These are phyloP conservation scores for Coccomyxa sp. DNA, from an alignment of 139 green algal species.

Conservation along the genomic window DNA sequence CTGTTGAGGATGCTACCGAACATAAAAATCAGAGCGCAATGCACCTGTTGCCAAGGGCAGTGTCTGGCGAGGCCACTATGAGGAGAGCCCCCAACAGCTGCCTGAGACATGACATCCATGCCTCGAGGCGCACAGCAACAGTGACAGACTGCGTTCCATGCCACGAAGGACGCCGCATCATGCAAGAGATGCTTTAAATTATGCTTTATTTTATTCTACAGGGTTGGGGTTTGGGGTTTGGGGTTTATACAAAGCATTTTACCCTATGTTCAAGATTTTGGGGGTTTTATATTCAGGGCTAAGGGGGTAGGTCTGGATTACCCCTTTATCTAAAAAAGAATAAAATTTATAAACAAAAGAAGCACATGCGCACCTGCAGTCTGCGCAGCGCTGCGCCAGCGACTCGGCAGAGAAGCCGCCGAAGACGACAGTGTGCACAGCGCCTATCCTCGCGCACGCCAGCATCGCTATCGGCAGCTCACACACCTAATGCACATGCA, in stretches of 20 bases:
- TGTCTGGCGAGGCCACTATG: background rate
- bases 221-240: too few relatives aligned
- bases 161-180: too few relatives aligned
- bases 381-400: conserved; percentile 61
- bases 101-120: background rate
- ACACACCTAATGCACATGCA: conserved; percentile 24
- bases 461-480: conserved; percentile 87
- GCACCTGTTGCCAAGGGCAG: background rate
- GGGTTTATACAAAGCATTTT: too few relatives aligned
- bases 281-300: too few relatives aligned
- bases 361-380: conserved; percentile 36
- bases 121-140: background rate
- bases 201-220: too few relatives aligned
- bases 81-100: too few relatives aligned
- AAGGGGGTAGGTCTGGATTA: too few relatives aligned
- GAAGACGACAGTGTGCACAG: conserved; percentile 94
- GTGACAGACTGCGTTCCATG: background rate
- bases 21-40: background rate
- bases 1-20: background rate
- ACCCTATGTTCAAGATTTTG: too few relatives aligned
- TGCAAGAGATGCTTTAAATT: too few relatives aligned
- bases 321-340: too few relatives aligned
- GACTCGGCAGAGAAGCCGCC: conserved; percentile 89
- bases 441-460: conserved; percentile 90
- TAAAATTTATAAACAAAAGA: background rate